Base-by-base conservation (phyloP, 2,329 filamentous ascomycete genomes). In the Alternaria consortialis region DNA sequence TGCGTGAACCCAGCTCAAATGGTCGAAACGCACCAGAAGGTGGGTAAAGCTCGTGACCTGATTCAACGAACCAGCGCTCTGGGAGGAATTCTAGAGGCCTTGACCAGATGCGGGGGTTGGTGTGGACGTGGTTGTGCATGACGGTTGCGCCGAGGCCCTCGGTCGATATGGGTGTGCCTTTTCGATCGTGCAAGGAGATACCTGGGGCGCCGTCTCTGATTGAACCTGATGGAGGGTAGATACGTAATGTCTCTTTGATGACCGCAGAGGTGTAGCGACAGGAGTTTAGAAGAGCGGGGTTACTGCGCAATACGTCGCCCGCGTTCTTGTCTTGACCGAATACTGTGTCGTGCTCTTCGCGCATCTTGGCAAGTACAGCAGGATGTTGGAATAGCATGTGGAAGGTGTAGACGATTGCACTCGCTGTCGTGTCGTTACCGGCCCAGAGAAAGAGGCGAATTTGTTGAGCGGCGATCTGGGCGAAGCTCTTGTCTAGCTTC, bases 1-100 rank as follows among this genome's bases (percentile, higher is more conserved):
- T 70, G 2, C 80, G 63, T 1, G 73, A 71, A 1, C 81, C 80
- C 3, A 70, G 58, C 43, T 80, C 77, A 62, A 82, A 20, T 20
- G 20, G 20, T 20, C 20, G 20, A 20, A 20, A 20, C 20, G 20
- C 20, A 20, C 20, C 20, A 20, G 20, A 20, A 20, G 20, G 20
- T 2, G 66, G 68, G 17, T 65, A 39, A 11, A 71, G 44, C 0
- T 32, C 37, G n/a, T 61, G 48, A 3, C 48, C 54, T 4, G 58
- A 20, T 8, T 59, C 61, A 2, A 60, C 56, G 1, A 69, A 31
- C 48, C 59, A 75, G 15, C 72, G 62, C 32, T 75, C 73, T 1
- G 72, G 72, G 1, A 71, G 5, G 43, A 74, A 74, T 0, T 62
- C 62, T 7, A 62, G 29, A 1, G 64, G 54, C 1, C 55, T 20